Percentiles rank a stretch among this genome's conserved stretches.
Conservation (phyloP, 352 stramenopile genomes). For the Globisporangium irregulare region DNA sequence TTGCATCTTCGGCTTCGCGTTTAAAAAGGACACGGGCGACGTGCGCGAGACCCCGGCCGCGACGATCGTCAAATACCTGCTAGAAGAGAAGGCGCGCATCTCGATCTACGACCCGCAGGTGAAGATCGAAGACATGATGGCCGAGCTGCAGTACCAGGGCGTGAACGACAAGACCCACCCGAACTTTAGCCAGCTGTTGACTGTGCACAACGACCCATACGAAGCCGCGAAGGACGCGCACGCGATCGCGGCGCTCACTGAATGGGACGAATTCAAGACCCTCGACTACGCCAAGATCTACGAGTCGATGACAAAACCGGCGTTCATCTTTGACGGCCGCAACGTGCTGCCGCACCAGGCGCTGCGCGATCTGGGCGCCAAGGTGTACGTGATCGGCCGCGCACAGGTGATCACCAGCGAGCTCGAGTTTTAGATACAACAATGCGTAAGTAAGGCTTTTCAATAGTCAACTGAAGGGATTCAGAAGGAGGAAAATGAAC, state of each 20-base stretch:
- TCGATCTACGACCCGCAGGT: conserved; percentile 98
- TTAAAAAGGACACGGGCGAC: conserved; percentile 99
- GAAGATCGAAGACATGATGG: conserved; percentile 94
- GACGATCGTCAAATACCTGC: conserved; percentile 96
- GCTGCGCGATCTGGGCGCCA: conserved; percentile 96
- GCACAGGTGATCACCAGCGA: conserved; percentile 66
- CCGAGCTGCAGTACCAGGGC: conserved; percentile 83
- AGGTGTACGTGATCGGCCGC: conserved; percentile 97
- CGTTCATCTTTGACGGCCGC: conserved; percentile 99
- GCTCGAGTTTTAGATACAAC: conserved; percentile 51
- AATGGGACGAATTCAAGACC: conserved; percentile 99
- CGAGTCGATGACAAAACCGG: conserved; percentile 96
- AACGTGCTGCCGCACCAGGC: conserved; percentile 95
- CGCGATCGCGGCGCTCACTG: conserved; percentile 94
- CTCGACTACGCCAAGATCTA: conserved; percentile 98
- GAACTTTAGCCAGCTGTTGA: conserved; percentile 81
- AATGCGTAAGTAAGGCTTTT: not conserved
- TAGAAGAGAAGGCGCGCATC: conserved; percentile 95
- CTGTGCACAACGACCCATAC: conserved; percentile 84
- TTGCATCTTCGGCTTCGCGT: conserved; percentile 98
- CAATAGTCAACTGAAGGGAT: not conserved
- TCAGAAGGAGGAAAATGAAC: not conserved
- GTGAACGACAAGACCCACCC: conserved; percentile 90
- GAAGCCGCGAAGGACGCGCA: conserved; percentile 92
- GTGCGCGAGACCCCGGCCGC: conserved; percentile 97